Conservation (phyloP, 129 eudicot species). For the Tagetes erecta region DNA sequence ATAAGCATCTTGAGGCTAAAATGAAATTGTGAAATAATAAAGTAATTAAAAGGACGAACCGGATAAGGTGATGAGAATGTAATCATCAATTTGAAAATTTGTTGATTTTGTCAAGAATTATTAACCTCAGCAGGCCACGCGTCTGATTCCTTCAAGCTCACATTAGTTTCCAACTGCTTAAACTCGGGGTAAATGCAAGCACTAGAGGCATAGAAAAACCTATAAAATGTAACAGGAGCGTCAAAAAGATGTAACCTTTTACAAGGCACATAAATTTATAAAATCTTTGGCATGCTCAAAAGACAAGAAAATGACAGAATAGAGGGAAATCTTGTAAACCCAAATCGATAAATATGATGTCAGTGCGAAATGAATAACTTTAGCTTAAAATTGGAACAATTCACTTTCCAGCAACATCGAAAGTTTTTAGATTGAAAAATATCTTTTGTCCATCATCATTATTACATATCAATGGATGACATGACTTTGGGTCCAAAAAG, state of each 20-base stretch:
- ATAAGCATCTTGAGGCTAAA: constrained; percentile 99
- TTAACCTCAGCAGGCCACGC: constrained; percentile 99
- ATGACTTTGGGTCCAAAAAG: neutral
- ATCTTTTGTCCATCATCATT: neutral
- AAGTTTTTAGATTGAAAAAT: neutral
- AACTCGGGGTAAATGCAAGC: constrained; percentile 98
- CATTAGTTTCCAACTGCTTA: constrained; percentile 95
- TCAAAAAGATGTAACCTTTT: constrained; percentile 8
- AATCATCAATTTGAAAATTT: neutral
- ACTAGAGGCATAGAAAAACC: constrained; percentile 97
- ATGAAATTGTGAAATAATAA: neutral
- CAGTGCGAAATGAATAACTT: constrained; percentile 6
- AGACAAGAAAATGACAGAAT: neutral
- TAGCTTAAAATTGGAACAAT: neutral
- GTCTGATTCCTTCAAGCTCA: constrained; percentile 96
- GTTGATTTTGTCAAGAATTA: constrained; percentile 1
- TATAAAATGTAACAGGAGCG: constrained; percentile 30
- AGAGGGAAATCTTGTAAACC: neutral
- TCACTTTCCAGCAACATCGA: neutral
- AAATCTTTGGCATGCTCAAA: neutral
- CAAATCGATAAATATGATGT: neutral
- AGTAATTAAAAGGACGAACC: neutral
- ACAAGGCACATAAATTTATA: neutral
- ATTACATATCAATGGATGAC: neutral
- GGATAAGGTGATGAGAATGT: constrained; percentile 1